Conservation (phyloP, 1,284 basidiomycete species). For the Malassezia obtusa region DNA sequence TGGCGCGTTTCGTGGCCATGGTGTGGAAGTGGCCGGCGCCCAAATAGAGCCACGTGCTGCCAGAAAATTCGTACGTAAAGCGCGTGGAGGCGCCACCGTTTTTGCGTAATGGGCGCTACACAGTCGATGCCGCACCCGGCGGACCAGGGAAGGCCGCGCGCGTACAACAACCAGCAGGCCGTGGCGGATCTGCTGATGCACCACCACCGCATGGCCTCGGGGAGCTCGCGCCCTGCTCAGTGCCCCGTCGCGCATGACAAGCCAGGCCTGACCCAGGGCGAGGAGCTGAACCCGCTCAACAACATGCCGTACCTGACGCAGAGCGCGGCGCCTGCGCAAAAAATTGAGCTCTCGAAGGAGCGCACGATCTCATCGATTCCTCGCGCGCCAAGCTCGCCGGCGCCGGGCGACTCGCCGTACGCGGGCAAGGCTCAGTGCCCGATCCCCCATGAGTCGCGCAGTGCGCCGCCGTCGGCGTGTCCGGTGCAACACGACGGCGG, state of each 20-base stretch:
- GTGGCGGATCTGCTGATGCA: constrained; percentile 28
- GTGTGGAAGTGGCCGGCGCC: constrained; percentile 68
- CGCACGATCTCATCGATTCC: constrained; percentile 77
- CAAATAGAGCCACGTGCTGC: not conserved
- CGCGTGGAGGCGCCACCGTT: not conserved
- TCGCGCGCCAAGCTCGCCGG: constrained; percentile 53
- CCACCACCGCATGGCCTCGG: constrained; percentile 14
- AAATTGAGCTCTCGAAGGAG: constrained; percentile 60
- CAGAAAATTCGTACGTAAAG: not conserved
- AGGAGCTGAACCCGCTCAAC: constrained; percentile 64
- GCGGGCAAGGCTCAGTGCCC: constrained; percentile 20
- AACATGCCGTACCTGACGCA: constrained; percentile 78
- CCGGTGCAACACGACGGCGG: constrained; percentile 43
- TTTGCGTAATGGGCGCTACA: constrained; percentile 9
- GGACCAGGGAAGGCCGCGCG: not conserved
- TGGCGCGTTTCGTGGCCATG: constrained; percentile 65
- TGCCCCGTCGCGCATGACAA: constrained; percentile 30
- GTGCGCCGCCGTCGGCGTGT: constrained; percentile 10
- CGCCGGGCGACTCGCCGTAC: constrained; percentile 41
- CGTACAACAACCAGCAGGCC: constrained; percentile 27
- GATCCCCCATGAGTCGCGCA: constrained; percentile 7
- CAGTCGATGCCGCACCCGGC: not conserved
- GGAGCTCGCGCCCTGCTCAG: constrained; percentile 18
- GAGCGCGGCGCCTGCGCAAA: constrained; percentile 57
- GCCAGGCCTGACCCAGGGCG: constrained; percentile 19